These are phyloP conservation scores for Usnea hakonensis DNA, from an alignment of 495 filamentous ascomycete genomes.

Conservation along the genomic window DNA sequence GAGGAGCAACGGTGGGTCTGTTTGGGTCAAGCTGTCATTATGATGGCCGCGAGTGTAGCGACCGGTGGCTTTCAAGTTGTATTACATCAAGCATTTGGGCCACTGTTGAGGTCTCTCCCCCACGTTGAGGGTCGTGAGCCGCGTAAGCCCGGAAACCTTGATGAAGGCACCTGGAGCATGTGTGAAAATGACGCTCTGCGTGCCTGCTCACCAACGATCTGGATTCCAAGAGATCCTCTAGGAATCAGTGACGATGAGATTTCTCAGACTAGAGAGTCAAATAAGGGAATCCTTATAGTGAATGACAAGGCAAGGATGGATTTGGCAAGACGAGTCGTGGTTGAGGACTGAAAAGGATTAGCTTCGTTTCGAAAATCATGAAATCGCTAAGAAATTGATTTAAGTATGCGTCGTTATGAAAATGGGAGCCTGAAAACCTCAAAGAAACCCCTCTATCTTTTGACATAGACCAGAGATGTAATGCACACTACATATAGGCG, in stretches of 20 bases:
- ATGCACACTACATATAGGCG: no score
- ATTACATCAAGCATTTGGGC: not conserved
- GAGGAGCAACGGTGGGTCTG: not conserved
- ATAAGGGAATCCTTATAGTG: no score
- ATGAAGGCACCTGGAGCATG: not conserved
- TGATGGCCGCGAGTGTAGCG: conserved; percentile 5
- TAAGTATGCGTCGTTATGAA: no score
- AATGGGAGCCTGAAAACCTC: no score
- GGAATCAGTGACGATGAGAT: conserved; percentile 72
- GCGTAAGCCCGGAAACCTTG: not conserved
- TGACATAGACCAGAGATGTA: no score
- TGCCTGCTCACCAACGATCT: conserved; percentile 35
- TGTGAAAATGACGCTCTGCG: conserved; percentile 3
- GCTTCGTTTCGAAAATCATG: no score
- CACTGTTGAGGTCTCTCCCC: not conserved
- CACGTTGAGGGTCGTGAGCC: not conserved
- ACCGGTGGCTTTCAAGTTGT: conserved; percentile 4
- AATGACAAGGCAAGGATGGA: no score
- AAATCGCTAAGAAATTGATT: no score
- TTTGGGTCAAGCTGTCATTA: conserved; percentile 10
- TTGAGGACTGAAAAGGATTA: no score
- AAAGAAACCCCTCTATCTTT: no score
- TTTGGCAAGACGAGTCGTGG: no score
- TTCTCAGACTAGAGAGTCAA: no score
- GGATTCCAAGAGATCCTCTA: conserved; percentile 68